Conservation (phyloP, 1,284 basidiomycete genomes). For the Salmacisia buchloeana region DNA sequence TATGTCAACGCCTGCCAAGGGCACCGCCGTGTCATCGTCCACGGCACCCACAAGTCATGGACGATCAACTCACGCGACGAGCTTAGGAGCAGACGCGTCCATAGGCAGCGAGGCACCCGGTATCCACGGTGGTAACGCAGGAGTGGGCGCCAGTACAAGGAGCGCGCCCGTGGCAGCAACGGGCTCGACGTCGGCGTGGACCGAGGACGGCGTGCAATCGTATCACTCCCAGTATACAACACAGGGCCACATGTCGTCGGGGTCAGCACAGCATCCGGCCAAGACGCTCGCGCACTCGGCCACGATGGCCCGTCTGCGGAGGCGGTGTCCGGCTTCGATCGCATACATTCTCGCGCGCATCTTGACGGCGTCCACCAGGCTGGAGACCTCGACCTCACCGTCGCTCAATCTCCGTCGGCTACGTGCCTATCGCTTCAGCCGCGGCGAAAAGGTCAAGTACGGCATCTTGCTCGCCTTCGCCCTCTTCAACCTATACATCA, state of each 20-base stretch:
- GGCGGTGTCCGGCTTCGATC: slow-evolving; percentile 24
- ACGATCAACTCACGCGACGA: not conserved
- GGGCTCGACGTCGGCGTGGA: too few species aligned
- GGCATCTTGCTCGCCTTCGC: slow-evolving; percentile 52
- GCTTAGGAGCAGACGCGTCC: not conserved
- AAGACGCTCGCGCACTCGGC: not conserved
- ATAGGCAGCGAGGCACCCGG: too few species aligned
- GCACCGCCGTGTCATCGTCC: not conserved
- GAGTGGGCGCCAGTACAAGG: too few species aligned
- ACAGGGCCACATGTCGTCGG: not conserved
- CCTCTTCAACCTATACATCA: slow-evolving; percentile 70
- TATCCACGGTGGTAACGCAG: too few species aligned
- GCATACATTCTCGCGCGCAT: slow-evolving; percentile 38
- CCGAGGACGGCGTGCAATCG: too few species aligned
- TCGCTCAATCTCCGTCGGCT: slow-evolving; percentile 35
- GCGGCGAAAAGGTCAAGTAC: slow-evolving; percentile 42
- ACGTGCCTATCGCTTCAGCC: slow-evolving; percentile 28
- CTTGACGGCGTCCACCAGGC: slow-evolving; percentile 35
- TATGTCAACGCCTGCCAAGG: not conserved
- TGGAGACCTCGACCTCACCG: slow-evolving; percentile 40
- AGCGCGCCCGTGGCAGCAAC: too few species aligned
- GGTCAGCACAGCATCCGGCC: not conserved
- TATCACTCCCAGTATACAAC: too few species aligned
- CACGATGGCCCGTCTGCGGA: slow-evolving; percentile 5
- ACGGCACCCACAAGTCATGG: too few species aligned